Conservation (phyloP, 208 protist genomes). For the Acanthamoeba castellanii region DNA sequence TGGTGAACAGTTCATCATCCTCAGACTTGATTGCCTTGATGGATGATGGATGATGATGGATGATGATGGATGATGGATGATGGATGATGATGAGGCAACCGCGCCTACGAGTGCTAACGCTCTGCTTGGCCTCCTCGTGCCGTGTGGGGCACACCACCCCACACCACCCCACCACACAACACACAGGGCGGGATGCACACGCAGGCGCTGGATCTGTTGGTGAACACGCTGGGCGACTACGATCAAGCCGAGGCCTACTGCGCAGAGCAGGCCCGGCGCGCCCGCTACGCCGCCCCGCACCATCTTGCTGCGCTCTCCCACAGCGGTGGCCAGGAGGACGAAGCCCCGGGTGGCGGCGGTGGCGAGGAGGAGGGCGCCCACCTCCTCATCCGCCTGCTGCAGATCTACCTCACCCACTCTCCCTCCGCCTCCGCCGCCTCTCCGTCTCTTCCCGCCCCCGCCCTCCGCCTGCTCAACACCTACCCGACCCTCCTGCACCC, state of each 20-base stretch:
- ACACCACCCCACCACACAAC: too few relatives aligned
- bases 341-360: neutral
- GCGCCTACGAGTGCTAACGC: too few relatives aligned
- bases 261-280: neutral
- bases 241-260: constrained; percentile 3
- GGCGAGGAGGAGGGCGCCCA: neutral
- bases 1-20: too few relatives aligned
- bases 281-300: neutral
- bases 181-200: constrained; percentile 2
- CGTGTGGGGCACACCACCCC: too few relatives aligned
- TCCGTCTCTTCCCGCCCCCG: neutral
- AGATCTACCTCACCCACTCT: constrained; percentile 9
- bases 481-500: constrained; percentile 9
- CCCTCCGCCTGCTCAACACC: neutral
- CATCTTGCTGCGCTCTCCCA: neutral
- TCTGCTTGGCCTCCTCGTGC: too few relatives aligned
- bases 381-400: neutral
- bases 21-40: too few relatives aligned
- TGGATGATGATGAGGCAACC: too few relatives aligned
- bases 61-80: too few relatives aligned
- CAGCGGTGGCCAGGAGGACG: neutral
- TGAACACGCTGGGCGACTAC: constrained; percentile 25
- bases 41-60: too few relatives aligned
- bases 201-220: neutral
- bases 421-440: neutral